Evolutionary conservation across 805 yeast genomes (phyloP).

Genomic region (Sugiyamaella americana): DNA sequence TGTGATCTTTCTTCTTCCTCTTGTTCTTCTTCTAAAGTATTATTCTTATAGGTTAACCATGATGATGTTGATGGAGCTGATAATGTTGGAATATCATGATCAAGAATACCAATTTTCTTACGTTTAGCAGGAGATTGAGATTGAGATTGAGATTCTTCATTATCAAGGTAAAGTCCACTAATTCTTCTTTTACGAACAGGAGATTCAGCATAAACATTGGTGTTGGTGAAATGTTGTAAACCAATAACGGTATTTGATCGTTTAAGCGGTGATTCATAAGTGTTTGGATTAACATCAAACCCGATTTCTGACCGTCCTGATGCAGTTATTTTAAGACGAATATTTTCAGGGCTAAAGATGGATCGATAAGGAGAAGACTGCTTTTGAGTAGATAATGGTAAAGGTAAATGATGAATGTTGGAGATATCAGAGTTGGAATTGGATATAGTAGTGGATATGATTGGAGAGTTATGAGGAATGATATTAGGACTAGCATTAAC

Average conservation of each 20-base stretch:
- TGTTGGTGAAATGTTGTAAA: slow-evolving; percentile 19
- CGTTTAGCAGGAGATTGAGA: slow-evolving; percentile 2
- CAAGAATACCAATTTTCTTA: slow-evolving; percentile 3
- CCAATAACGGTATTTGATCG: slow-evolving; percentile 25
- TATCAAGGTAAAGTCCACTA: slow-evolving; percentile 6
- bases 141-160: background rate
- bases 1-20: background rate
- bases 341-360: background rate
- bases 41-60: background rate
- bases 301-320: slow-evolving; percentile 3
- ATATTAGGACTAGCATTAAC: background rate
- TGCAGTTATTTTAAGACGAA: background rate
- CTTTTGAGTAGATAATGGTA: background rate
- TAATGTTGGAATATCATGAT: slow-evolving; percentile 14
- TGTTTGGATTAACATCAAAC: background rate
- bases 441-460: background rate
- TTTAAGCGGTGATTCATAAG: slow-evolving; percentile 15
- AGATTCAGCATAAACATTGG: slow-evolving; percentile 17
- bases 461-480: no score
- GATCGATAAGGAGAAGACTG: background rate
- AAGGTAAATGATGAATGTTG: no score
- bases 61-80: slow-evolving; percentile 10
- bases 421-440: background rate
- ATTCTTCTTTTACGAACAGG: slow-evolving; percentile 12
- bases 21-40: background rate